phyloP scores from a whole-genome alignment of 83 land plant species.

The Larix sibirica region DNA sequence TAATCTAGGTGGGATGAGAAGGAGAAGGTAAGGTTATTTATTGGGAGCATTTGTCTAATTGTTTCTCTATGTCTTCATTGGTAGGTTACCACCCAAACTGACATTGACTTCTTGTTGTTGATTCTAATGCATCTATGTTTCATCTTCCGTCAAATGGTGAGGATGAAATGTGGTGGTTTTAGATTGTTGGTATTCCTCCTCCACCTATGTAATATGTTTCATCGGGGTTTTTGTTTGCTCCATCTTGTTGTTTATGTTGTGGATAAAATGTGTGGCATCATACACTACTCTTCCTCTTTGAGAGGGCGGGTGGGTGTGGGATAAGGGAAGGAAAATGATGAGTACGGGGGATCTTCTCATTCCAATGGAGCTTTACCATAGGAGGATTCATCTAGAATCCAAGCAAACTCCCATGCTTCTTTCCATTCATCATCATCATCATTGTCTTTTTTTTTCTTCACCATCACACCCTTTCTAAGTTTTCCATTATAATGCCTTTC shows the following conservation, averaged over 20 bases:
- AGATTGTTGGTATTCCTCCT: constrained; percentile 22
- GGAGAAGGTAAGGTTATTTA: constrained; percentile 23
- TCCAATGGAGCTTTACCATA: constrained; percentile 52
- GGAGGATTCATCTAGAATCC: constrained; percentile 58
- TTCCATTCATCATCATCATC: constrained; percentile 57
- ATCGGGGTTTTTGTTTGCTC: constrained; percentile 4
- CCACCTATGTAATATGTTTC: constrained; percentile 9
- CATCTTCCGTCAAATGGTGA: background rate
- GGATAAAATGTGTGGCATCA: background rate
- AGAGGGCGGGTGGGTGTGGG: constrained; percentile 18
- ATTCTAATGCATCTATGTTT: background rate
- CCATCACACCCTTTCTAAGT: background rate
- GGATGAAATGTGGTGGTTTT: background rate
- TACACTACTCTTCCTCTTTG: constrained; percentile 40
- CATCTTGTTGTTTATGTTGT: constrained; percentile 2
- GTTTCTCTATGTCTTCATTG: constrained; percentile 65
- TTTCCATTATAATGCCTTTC: background rate
- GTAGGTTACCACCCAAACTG: constrained; percentile 35
- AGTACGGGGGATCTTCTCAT: constrained; percentile 20
- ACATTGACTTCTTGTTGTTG: constrained; percentile 34
- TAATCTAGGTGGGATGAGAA: too few relatives aligned
- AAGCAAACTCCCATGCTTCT: constrained; percentile 70
- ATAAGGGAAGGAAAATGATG: constrained; percentile 20
- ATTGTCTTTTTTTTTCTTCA: background rate
- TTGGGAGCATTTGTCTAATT: constrained; percentile 70